phyloP scores from a whole-genome alignment of 2,329 filamentous ascomycete species.

The Colletotrichum falcatum region DNA sequence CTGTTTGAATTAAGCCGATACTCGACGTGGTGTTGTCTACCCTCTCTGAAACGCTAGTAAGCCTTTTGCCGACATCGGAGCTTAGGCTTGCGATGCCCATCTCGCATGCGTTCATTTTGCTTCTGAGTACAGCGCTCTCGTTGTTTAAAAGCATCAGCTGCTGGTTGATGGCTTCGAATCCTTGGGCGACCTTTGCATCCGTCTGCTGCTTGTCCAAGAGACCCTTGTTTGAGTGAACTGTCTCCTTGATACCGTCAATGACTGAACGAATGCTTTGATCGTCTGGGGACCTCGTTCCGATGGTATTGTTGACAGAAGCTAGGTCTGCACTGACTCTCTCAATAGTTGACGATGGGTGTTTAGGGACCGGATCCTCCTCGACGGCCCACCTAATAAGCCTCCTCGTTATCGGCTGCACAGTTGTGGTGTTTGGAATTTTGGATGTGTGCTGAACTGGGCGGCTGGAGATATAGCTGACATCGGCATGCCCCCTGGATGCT shows the following conservation, averaged over 20 bases:
- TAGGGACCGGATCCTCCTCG: not conserved
- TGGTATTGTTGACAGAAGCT: not conserved
- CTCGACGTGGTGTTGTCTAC: not conserved
- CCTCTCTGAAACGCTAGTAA: not conserved
- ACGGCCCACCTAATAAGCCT: rapidly evolving
- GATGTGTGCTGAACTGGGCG: not conserved
- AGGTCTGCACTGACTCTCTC: not conserved
- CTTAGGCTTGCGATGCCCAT: not conserved
- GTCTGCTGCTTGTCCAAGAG: not conserved
- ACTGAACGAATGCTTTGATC: not conserved
- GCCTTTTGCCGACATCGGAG: not conserved
- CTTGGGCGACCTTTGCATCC: not conserved
- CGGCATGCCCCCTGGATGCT: not conserved
- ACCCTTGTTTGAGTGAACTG: not conserved
- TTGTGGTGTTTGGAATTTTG: not conserved
- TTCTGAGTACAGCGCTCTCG: not conserved
- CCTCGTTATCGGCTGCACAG: not conserved
- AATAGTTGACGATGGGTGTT: not conserved
- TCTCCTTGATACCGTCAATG: not conserved
- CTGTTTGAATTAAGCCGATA: not conserved
- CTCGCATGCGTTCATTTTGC: not conserved
- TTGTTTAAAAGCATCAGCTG: not conserved
- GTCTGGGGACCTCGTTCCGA: not conserved
- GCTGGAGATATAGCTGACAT: not conserved
- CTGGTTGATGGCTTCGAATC: not conserved